Evolutionary conservation across 805 yeast species (phyloP), one percentile per base, ranked within the genome.

Genomic region (Candida andamanensis): DNA sequence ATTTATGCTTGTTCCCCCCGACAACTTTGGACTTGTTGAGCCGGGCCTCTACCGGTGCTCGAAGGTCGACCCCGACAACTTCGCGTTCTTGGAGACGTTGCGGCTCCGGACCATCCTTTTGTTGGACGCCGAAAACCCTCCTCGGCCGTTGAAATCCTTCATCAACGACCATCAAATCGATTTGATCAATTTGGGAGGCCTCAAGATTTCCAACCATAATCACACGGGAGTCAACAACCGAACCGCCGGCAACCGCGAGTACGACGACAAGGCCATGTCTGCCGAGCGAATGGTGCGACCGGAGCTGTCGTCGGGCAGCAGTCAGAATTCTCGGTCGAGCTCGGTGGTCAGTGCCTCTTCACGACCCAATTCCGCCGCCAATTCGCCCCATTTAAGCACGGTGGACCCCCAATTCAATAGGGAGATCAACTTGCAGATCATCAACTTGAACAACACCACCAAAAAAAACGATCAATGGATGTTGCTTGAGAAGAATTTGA

Each of bases 11-110:
- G 85, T 89, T 1, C 95, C 95, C 1, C 97, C 98, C 1, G 90
- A 86, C 29, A 85, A 84, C 52, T 92, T 84, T 61, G 95, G 95
- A 0, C 67, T 86, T 18, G 96, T 89, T 4, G 97, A 92, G 57
- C 79, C 80, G 16, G 95, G 95, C 0, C 63, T 90, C 1, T 61
- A 84, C 58, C 69, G 97, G 33, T 85, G 96, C 47, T 72, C 92
- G 4, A 77, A 78, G 45, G 58, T 90, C 8, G 90, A 83, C 37
- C 74, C 85, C 1, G 76, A 84, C 36, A 80, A 84, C 52, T 68
- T 80, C 36, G 81, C 92, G 17, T 90, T 89, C 49, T 52, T 90
- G 16, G 81, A 76, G 35, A 84, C 95, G 0, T 64, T 90, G 17
- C 65, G 70, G 17, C 64, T 90, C 32, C 74, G 72, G 41, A 73